Conservation (phyloP, 108 stramenopile species). For the Thalassiosira profunda region DNA sequence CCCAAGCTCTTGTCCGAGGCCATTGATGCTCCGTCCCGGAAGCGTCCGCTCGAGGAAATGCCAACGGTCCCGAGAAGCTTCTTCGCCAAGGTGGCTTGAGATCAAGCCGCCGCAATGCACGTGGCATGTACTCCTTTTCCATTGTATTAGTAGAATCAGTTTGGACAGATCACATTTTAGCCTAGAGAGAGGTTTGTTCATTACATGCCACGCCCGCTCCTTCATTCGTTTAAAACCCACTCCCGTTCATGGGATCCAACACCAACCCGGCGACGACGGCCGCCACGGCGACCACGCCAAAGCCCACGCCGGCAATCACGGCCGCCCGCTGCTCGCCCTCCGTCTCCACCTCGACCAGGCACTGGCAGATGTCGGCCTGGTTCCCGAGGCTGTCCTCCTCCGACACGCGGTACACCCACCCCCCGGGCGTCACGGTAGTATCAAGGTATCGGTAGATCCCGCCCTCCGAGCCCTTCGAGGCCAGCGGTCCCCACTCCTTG, state of each 20-base stretch:
- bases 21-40: no score
- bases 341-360: slow-evolving; percentile 90
- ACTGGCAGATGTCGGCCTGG: slow-evolving; percentile 85
- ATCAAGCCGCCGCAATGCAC: no score
- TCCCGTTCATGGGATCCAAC: slow-evolving; percentile 70
- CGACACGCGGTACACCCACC: slow-evolving; percentile 91
- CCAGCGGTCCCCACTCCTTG: slow-evolving; percentile 82
- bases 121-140: no score
- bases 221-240: slow-evolving; percentile 10
- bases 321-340: slow-evolving; percentile 84
- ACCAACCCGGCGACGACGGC: slow-evolving; percentile 81
- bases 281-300: slow-evolving; percentile 59
- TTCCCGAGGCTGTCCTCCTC: slow-evolving; percentile 75
- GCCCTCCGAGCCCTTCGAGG: slow-evolving; percentile 73
- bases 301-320: slow-evolving; percentile 80
- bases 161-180: no score
- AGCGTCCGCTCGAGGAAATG: no score
- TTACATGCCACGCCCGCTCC: no score
- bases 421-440: slow-evolving; percentile 63
- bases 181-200: no score
- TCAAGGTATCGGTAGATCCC: slow-evolving; percentile 83
- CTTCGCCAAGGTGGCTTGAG: no score
- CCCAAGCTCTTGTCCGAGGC: no score
- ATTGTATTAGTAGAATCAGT: no score
- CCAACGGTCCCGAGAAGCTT: no score